Evolutionary conservation across 1,139 yeast genomes (phyloP).

Genomic region (Debaryomycetaceae sp.): DNA sequence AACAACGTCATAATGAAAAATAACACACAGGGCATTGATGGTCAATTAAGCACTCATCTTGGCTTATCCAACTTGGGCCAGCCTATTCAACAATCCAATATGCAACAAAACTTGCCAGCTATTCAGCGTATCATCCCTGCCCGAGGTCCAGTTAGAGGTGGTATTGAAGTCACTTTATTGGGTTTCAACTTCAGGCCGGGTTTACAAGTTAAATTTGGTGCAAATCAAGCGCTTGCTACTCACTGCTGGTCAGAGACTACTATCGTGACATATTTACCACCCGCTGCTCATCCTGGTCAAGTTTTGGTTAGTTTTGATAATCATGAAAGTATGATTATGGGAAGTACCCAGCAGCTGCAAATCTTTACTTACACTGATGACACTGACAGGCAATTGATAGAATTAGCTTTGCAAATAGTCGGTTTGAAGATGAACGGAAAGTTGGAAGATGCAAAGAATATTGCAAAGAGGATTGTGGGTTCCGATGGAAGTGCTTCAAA

Average conservation of each 20-base stretch:
- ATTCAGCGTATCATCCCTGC: conserved; percentile 89
- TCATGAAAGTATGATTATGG: conserved; percentile 28
- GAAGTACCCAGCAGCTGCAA: conserved; percentile 44
- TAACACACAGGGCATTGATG: conserved; percentile 4
- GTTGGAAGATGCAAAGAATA: conserved; percentile 86
- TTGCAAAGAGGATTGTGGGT: conserved; percentile 83
- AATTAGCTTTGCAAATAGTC: conserved; percentile 87
- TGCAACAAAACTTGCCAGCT: conserved; percentile 39
- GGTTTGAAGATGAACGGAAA: conserved; percentile 94
- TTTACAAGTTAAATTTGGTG: conserved; percentile 80
- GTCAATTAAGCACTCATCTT: conserved; percentile 7
- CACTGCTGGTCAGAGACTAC: conserved; percentile 97
- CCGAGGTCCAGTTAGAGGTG: conserved; percentile 93
- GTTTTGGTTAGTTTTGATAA: conserved; percentile 81
- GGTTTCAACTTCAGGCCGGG: conserved; percentile 88
- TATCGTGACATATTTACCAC: conserved; percentile 89
- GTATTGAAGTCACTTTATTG: conserved; percentile 85
- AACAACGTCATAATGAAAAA: conserved; percentile 14
- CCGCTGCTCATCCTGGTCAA: conserved; percentile 84
- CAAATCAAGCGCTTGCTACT: conserved; percentile 76
- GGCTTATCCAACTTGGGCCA: conserved; percentile 16
- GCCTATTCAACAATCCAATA: conserved; percentile 10
- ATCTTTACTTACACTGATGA: conserved; percentile 89
- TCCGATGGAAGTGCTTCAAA: conserved; percentile 3
- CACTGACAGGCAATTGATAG: conserved; percentile 88